Evolutionary conservation across 2,329 filamentous ascomycete genomes (phyloP).

Genomic region (Paecilomyces niveus): DNA sequence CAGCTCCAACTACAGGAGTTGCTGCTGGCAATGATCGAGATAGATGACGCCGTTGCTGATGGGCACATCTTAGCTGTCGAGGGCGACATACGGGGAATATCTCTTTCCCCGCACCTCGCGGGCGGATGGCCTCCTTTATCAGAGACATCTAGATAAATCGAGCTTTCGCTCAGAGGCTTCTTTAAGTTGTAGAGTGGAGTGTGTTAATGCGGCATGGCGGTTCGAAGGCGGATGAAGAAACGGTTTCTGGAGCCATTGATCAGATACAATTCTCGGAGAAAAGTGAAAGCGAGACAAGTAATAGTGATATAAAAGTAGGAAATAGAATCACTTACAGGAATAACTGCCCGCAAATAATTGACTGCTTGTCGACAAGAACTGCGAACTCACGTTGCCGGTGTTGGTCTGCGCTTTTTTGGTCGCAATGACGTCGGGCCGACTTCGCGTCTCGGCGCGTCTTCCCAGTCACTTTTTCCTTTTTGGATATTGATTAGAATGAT

Average conservation of each 20-base stretch:
- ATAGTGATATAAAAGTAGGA: background rate
- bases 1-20: slow-evolving; percentile 14
- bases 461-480: background rate
- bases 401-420: slow-evolving; percentile 4
- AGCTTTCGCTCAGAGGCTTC: background rate
- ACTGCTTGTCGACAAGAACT: background rate
- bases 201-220: background rate
- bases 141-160: slow-evolving; percentile 14
- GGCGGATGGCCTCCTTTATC: slow-evolving; percentile 12
- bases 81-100: slow-evolving; percentile 6
- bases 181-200: background rate
- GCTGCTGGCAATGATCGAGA: slow-evolving; percentile 12
- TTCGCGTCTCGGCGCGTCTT: slow-evolving; percentile 2
- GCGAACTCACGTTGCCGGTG: background rate
- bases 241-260: background rate
- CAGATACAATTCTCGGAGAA: background rate
- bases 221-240: background rate
- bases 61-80: background rate
- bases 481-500: background rate
- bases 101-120: slow-evolving; percentile 12
- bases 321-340: background rate
- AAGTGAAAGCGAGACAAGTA: background rate
- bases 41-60: slow-evolving; percentile 18
- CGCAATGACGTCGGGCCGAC: slow-evolving; percentile 22
- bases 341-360: background rate